Conservation (phyloP, 2,329 filamentous ascomycete species). For the Cadophora gregata region DNA sequence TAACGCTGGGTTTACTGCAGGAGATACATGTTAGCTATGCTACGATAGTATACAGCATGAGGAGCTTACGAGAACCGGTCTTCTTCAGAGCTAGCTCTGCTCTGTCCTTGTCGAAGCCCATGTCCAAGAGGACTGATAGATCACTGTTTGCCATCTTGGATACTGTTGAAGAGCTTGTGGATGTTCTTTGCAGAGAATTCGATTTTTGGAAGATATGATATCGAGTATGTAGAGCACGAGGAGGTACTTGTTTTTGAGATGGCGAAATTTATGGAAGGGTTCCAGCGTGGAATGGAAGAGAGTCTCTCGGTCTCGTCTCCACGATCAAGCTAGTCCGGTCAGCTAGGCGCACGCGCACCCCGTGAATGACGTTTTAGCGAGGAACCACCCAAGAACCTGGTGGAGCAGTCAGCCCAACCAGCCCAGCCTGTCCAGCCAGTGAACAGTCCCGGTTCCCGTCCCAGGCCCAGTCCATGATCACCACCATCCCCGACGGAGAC, state of each 20-base stretch:
- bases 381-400: slow-evolving; percentile 10
- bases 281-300: background rate
- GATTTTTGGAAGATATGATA: background rate
- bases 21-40: slow-evolving; percentile 27
- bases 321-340: background rate
- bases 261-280: background rate
- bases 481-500: background rate
- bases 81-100: slow-evolving; percentile 86
- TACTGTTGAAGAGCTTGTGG: background rate
- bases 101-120: slow-evolving; percentile 84
- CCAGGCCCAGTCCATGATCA: slow-evolving; percentile 5
- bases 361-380: slow-evolving; percentile 21
- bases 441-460: background rate
- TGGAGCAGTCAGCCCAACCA: too few relatives aligned
- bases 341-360: background rate
- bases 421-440: too few relatives aligned
- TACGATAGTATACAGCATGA: background rate
- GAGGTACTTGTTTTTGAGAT: background rate
- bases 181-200: background rate
- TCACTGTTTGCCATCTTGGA: slow-evolving; percentile 50
- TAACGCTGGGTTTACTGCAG: slow-evolving; percentile 80
- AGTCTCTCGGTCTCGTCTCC: background rate
- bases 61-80: slow-evolving; percentile 73
- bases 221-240: background rate
- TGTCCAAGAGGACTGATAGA: slow-evolving; percentile 66